Percentiles rank a stretch among this genome's conserved stretches.
These are phyloP conservation scores for Leccinum subgranulosum DNA, from an alignment of 768 basidiomycete genomes.

Conservation along the genomic window DNA sequence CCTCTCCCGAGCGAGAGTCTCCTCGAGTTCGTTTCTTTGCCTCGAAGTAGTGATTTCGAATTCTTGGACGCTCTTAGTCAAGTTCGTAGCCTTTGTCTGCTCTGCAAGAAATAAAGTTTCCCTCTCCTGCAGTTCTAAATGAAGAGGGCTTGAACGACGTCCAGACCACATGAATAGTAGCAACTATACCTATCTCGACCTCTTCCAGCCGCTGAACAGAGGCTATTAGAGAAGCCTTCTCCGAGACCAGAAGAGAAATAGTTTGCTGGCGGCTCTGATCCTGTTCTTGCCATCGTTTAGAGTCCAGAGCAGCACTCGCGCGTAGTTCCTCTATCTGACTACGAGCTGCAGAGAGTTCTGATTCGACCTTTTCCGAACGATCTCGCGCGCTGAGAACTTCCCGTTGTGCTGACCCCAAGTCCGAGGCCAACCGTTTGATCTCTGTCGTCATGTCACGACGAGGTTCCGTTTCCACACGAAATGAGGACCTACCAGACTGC, in stretches of 20 bases:
- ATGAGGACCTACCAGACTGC: constrained; percentile 19
- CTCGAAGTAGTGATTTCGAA: constrained; percentile 40
- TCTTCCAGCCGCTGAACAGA: constrained; percentile 57
- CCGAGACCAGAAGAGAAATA: constrained; percentile 72
- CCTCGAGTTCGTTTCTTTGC: constrained; percentile 41
- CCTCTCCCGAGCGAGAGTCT: constrained; percentile 43
- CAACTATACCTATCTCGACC: constrained; percentile 56
- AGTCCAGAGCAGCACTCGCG: constrained; percentile 8
- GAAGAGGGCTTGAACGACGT: constrained; percentile 1
- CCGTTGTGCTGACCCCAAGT: constrained; percentile 16
- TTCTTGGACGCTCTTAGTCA: constrained; percentile 42
- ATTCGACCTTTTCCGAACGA: constrained; percentile 17
- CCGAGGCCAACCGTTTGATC: constrained; percentile 15
- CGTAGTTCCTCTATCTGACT: constrained; percentile 19
- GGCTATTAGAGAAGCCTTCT: constrained; percentile 59
- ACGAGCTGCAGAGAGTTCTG: constrained; percentile 20
- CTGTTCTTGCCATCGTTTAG: constrained; percentile 26
- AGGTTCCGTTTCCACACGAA: constrained; percentile 24
- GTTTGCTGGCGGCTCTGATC: constrained; percentile 66
- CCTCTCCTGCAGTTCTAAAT: constrained; percentile 43
- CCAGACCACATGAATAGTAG: background rate
- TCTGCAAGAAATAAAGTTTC: constrained; percentile 43
- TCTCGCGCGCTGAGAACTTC: constrained; percentile 7
- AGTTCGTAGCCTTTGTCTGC: constrained; percentile 34
- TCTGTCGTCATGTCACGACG: constrained; percentile 25